Conservation (phyloP, 1,284 basidiomycete genomes). For the Anthracocystis walkeri region DNA sequence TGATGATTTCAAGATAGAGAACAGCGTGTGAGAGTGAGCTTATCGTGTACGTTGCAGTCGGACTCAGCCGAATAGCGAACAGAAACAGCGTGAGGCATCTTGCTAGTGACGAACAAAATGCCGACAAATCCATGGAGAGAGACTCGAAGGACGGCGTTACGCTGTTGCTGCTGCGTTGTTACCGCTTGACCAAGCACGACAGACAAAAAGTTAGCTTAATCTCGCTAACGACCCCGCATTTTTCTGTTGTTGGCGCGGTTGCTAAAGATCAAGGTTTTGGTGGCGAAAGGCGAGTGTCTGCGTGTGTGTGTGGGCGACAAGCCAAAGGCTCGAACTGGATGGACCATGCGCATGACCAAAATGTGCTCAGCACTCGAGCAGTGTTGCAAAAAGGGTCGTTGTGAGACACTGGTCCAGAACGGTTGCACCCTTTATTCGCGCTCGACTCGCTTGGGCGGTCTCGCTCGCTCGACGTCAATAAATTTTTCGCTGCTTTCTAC, state of each 20-base stretch:
- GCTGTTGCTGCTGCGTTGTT: not conserved
- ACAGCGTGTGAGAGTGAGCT: too few relatives aligned
- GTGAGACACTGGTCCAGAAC: slow-evolving; percentile 6
- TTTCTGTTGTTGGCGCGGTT: not conserved
- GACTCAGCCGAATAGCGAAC: not conserved
- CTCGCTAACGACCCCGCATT: slow-evolving; percentile 5
- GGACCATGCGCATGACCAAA: slow-evolving; percentile 3
- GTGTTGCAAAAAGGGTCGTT: not conserved
- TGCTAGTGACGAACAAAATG: not conserved
- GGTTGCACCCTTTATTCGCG: not conserved
- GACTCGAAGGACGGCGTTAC: not conserved
- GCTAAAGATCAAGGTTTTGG: not conserved
- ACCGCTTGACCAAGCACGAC: too few relatives aligned
- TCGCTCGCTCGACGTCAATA: not conserved
- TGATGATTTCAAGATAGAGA: not conserved
- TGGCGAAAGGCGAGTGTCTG: slow-evolving; percentile 1
- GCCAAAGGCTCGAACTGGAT: not conserved
- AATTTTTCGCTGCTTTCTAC: not conserved
- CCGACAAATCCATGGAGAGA: not conserved
- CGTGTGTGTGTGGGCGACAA: too few relatives aligned
- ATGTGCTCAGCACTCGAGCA: not conserved
- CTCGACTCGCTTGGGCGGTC: not conserved
- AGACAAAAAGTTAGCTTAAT: not conserved
- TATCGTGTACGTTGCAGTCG: not conserved
- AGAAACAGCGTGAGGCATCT: not conserved